phyloP scores from a whole-genome alignment of 768 basidiomycete species.

The Leccinum variicolor region DNA sequence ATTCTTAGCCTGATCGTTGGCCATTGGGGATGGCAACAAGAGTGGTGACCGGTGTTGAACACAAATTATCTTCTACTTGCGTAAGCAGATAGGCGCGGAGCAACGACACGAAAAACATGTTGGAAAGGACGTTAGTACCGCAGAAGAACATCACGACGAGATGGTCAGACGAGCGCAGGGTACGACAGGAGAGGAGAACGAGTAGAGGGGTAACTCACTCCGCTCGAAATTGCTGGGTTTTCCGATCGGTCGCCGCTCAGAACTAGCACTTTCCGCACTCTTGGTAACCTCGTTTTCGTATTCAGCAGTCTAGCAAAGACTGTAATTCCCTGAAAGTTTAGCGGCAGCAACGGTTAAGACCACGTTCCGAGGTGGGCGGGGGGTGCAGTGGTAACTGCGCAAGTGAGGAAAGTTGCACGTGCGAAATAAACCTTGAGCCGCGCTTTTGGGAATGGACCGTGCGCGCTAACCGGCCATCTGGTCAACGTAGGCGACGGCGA shows the following conservation, averaged over 20 bases:
- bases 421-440: slow-evolving; percentile 31
- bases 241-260: slow-evolving; percentile 38
- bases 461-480: slow-evolving; percentile 17
- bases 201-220: slow-evolving; percentile 27
- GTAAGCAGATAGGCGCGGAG: slow-evolving; percentile 31
- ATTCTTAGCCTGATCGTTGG: slow-evolving; percentile 33
- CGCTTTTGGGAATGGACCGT: slow-evolving; percentile 26
- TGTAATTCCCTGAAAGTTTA: slow-evolving; percentile 10
- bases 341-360: slow-evolving; percentile 3
- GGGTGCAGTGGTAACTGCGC: slow-evolving; percentile 26
- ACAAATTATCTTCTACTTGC: slow-evolving; percentile 27
- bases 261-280: slow-evolving; percentile 19
- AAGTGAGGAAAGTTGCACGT: slow-evolving; percentile 30
- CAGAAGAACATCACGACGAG: slow-evolving; percentile 1
- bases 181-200: slow-evolving; percentile 1
- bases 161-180: slow-evolving; percentile 1
- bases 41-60: slow-evolving; percentile 23
- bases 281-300: slow-evolving; percentile 7
- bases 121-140: slow-evolving; percentile 8
- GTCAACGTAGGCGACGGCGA: slow-evolving; percentile 18
- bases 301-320: slow-evolving; percentile 3
- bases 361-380: slow-evolving; percentile 8
- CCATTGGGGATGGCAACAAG: slow-evolving; percentile 26
- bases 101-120: slow-evolving; percentile 19
- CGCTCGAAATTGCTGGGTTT: slow-evolving; percentile 35